Base-by-base conservation (phyloP, 345 rosid species). In the Theobroma cacao region DNA sequence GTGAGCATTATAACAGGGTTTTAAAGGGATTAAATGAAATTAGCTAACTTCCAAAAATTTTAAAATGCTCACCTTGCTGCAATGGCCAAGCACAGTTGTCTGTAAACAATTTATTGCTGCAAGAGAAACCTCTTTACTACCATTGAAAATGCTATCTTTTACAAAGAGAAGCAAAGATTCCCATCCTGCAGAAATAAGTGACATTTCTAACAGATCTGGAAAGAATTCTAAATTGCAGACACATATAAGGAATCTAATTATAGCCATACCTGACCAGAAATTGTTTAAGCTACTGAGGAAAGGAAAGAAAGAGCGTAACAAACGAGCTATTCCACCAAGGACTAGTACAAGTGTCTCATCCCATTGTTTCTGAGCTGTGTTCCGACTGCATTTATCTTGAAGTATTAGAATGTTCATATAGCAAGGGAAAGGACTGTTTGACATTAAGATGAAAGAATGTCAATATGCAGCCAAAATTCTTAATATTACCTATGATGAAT, bases 281-380 rank as follows among this genome's bases (percentile, higher is more conserved):
- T 94, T 91, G 53, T 80, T 85, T 67, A 96, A 84, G 86, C 85
- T 88, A 80, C 84, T 86, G 30, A 96, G 97, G 75, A 89, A 92
- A 70, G 98, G 97, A 78, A 96, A 96, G 83, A 92, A 96, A 36
- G 98, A 92, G 18, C 98, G 97, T 75, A 96, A 90, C 17, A 96
- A 83, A 60, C 99, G 98, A 53, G 98, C 91, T 82, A 94, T 89
- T 81, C 99, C 98, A 81, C 98, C 90, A 68, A 96, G 91, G 83
- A 96, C 98, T 50, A 94, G 90, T 26, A 94, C 98, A 78, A 96
- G 91, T 28, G 99, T 96, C 84, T 96, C 98, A 90, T 91, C 99
- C 99, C 99, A 96, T 78, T 94, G 98, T 81, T 96, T 96, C 85
- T 96, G 99, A 85, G 92, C 95, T 28, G 98, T 90, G 87, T 96